Conservation (phyloP, 495 filamentous ascomycete species). For the Talaromyces borbonicus region DNA sequence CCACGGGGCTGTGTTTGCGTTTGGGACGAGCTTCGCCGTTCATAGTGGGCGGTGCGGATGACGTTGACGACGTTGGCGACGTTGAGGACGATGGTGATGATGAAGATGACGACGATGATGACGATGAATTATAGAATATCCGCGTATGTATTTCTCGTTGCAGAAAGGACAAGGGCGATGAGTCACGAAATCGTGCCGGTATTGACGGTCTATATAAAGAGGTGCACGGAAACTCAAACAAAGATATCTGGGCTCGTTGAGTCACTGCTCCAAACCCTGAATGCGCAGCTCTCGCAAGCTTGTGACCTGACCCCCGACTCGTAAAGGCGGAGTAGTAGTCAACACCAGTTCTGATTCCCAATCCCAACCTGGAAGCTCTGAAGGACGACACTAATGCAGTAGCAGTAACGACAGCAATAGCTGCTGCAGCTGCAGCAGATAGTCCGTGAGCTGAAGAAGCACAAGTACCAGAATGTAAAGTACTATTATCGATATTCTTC, state of each 20-base stretch:
- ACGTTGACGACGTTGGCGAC: too few relatives aligned
- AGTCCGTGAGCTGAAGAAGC: constrained; percentile 8
- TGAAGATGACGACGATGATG: too few relatives aligned
- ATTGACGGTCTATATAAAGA: neutral
- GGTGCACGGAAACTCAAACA: neutral
- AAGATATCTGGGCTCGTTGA: neutral
- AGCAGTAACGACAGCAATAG: too few relatives aligned
- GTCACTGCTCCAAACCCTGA: too few relatives aligned
- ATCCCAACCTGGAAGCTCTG: neutral
- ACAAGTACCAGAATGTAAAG: constrained; percentile 4
- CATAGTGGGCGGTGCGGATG: constrained; percentile 16
- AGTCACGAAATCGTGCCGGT: neutral
- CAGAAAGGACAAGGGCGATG: neutral
- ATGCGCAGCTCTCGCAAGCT: too few relatives aligned
- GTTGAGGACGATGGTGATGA: too few relatives aligned
- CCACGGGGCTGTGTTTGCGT: constrained; percentile 49
- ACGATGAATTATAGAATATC: neutral
- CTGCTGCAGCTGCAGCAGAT: neutral
- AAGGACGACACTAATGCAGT: neutral
- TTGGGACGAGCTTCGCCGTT: constrained; percentile 44
- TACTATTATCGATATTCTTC: too few relatives aligned
- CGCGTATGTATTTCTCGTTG: neutral
- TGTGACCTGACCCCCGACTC: neutral
- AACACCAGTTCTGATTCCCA: neutral
- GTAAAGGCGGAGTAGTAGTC: neutral